phyloP scores from a whole-genome alignment of 495 filamentous ascomycete species.

The Lasiosphaeriaceae sp. region DNA sequence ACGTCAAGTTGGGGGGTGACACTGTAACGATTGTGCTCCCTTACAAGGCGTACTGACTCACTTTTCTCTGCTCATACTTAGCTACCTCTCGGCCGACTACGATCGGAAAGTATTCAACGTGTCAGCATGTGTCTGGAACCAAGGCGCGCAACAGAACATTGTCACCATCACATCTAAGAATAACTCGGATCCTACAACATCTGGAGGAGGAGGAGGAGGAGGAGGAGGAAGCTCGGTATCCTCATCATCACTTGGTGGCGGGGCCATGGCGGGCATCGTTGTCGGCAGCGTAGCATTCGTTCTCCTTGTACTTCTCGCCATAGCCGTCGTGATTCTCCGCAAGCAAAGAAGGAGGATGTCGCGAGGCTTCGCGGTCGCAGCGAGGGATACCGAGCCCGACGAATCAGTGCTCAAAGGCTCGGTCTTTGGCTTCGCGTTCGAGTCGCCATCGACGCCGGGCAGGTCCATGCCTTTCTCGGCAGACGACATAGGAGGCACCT shows the following conservation, averaged over 20 bases:
- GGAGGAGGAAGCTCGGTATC: neutral
- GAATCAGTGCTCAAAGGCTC: constrained; percentile 20
- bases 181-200: neutral
- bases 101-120: constrained; percentile 45
- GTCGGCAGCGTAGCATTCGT: constrained; percentile 22
- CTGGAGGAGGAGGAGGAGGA: neutral
- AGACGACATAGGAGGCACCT: constrained; percentile 10
- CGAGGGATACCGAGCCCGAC: constrained; percentile 14
- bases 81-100: constrained; percentile 46
- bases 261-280: constrained; percentile 36
- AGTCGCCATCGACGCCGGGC: constrained; percentile 8
- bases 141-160: constrained; percentile 30
- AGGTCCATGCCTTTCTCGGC: constrained; percentile 12
- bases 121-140: constrained; percentile 35
- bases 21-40: constrained; percentile 49
- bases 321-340: constrained; percentile 21
- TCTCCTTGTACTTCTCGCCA: constrained; percentile 16
- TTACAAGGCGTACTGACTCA: constrained; percentile 51
- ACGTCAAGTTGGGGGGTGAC: constrained; percentile 33
- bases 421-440: constrained; percentile 16
- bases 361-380: constrained; percentile 13
- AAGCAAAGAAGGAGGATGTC: constrained; percentile 22
- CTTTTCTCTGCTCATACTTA: constrained; percentile 6
- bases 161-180: constrained; percentile 27
- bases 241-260: constrained; percentile 17